Conservation (phyloP, 352 stramenopile genomes). For the Globisporangium solare region DNA sequence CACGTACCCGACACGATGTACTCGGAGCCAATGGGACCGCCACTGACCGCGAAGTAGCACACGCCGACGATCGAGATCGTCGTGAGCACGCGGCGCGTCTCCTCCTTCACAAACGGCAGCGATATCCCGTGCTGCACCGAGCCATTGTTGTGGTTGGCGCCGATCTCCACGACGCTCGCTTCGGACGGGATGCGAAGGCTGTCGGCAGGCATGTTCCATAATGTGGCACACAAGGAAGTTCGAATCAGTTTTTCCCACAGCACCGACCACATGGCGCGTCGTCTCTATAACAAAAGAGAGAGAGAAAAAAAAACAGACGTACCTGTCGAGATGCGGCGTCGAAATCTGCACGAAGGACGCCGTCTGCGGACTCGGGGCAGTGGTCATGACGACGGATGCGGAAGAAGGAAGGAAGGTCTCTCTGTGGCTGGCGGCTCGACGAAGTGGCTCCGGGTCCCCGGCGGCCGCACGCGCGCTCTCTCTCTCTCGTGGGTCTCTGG, state of each 20-base stretch:
- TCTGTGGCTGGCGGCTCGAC: neutral
- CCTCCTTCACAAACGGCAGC: conserved; percentile 37
- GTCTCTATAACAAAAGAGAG: too few species aligned
- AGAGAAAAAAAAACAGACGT: too few species aligned
- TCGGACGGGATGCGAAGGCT: conserved; percentile 23
- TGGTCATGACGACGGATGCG: neutral
- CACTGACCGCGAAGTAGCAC: conserved; percentile 53
- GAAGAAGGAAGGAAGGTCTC: too few species aligned
- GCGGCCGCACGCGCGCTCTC: neutral
- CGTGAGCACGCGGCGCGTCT: conserved; percentile 41
- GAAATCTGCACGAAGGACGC: conserved; percentile 18
- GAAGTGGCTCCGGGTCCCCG: neutral
- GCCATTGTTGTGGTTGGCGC: conserved; percentile 13
- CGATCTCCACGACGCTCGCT: conserved; percentile 28
- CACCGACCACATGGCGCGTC: too few species aligned
- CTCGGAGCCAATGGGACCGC: conserved; percentile 35
- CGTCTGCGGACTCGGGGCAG: conserved; percentile 18
- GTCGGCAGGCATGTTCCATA: conserved; percentile 2
- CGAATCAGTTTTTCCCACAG: neutral
- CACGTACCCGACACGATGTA: conserved; percentile 37
- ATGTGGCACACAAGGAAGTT: conserved; percentile 16
- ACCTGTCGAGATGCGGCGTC: conserved; percentile 35
- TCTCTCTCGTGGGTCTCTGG: neutral
- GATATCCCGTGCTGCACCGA: conserved; percentile 23
- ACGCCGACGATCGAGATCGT: conserved; percentile 51